Evolutionary conservation across 2,329 filamentous ascomycete genomes (phyloP).

Genomic region (Triangularia verruculosa): DNA sequence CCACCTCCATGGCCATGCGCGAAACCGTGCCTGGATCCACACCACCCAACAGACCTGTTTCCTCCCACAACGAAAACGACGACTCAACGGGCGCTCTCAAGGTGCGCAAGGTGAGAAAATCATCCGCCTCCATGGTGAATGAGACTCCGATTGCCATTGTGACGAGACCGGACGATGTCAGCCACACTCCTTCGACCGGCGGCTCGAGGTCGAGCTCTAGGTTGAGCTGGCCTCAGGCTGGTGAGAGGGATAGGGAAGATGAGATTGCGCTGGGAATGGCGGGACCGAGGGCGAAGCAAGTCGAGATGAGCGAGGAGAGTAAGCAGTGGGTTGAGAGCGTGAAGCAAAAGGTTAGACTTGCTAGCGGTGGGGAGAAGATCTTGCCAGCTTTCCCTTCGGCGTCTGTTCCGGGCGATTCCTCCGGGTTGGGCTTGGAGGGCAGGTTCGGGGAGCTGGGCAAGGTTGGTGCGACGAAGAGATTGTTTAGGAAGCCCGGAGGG

Average conservation of each 20-base stretch:
- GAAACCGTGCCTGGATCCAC: constrained; percentile 27
- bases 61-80: constrained; percentile 36
- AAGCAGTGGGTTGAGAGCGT: constrained; percentile 79
- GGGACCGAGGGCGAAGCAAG: constrained; percentile 63
- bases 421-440: constrained; percentile 24
- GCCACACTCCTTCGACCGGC: constrained; percentile 41
- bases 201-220: constrained; percentile 54
- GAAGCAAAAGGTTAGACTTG: constrained; percentile 73
- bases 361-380: constrained; percentile 58
- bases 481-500: constrained; percentile 51
- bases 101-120: constrained; percentile 54
- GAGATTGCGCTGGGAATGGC: constrained; percentile 65
- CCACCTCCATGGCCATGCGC: constrained; percentile 25
- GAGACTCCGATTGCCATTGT: constrained; percentile 41
- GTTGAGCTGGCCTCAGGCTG: constrained; percentile 44
- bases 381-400: constrained; percentile 16
- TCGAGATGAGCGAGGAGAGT: constrained; percentile 68
- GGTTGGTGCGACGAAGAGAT: constrained; percentile 68
- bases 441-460: constrained; percentile 69
- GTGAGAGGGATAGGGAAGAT: constrained; percentile 44
- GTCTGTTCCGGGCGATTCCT: constrained; percentile 19
- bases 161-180: constrained; percentile 31
- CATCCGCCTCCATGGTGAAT: constrained; percentile 35
- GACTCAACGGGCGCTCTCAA: constrained; percentile 35
- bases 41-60: constrained; percentile 36